phyloP scores from a whole-genome alignment of 371 early-diverging fungal genomes.

The Mortierella sp. region DNA sequence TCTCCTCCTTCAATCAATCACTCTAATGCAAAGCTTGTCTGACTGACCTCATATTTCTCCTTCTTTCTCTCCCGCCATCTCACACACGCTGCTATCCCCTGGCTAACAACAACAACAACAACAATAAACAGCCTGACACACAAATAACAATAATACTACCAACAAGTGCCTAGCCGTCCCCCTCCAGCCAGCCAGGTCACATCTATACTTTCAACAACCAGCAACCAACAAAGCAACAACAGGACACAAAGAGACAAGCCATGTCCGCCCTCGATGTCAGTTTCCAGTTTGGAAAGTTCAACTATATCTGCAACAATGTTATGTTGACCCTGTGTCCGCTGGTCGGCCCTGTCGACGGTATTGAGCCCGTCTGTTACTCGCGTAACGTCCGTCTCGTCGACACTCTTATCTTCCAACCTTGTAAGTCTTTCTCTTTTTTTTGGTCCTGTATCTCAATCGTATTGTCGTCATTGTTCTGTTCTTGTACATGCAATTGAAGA shows the following conservation, averaged over 20 bases:
- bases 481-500: no score
- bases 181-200: background rate
- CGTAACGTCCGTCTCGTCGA: conserved; percentile 89
- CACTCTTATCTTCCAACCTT: conserved; percentile 91
- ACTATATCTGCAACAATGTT: conserved; percentile 86
- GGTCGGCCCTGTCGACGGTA: conserved; percentile 79
- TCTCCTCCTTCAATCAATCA: background rate
- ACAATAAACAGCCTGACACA: background rate
- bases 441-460: background rate
- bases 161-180: background rate
- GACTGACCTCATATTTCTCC: background rate
- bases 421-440: conserved; percentile 60
- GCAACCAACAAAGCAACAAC: background rate
- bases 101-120: background rate
- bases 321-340: conserved; percentile 92
- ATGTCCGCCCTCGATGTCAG: conserved; percentile 53
- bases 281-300: conserved; percentile 88
- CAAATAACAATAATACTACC: background rate
- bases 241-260: background rate
- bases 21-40: background rate
- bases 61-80: background rate
- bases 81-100: background rate
- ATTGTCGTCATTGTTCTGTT: background rate
- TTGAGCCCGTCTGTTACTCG: conserved; percentile 93
- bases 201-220: background rate